Percentiles rank a stretch among this genome's conserved stretches.
Conservation (phyloP, 148 eudicot species). For the Amaranthus hypochondriacus region DNA sequence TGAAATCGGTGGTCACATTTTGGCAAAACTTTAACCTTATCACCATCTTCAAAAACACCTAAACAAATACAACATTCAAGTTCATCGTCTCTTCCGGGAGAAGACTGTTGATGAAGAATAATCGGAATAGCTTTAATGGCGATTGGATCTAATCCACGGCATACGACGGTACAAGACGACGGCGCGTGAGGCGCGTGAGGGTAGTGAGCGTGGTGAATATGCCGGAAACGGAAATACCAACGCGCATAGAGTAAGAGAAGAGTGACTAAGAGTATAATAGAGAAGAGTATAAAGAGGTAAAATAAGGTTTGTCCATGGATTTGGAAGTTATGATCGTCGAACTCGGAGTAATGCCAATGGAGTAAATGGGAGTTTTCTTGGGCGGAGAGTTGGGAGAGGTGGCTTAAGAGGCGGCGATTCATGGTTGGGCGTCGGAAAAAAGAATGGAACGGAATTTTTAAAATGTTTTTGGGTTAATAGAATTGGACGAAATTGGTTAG, state of each 20-base stretch:
- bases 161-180: not conserved
- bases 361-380: constrained; percentile 31
- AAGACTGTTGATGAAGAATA: constrained; percentile 27
- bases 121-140: constrained; percentile 44
- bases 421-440: not conserved
- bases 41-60: constrained; percentile 57
- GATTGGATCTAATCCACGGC: constrained; percentile 37
- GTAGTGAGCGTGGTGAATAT: constrained; percentile 15
- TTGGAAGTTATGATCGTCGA: constrained; percentile 62
- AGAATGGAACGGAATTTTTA: no score
- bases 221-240: constrained; percentile 53
- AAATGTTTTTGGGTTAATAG: not conserved
- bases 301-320: constrained; percentile 66
- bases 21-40: constrained; percentile 62
- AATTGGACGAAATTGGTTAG: not conserved
- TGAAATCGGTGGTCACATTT: constrained; percentile 56
- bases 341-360: constrained; percentile 68
- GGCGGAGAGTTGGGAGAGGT: constrained; percentile 20
- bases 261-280: constrained; percentile 41
- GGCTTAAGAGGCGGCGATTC: constrained; percentile 28
- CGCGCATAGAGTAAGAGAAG: constrained; percentile 57
- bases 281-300: constrained; percentile 59
- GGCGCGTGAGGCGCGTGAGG: constrained; percentile 20
- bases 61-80: constrained; percentile 72
- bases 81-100: constrained; percentile 22